Conservation (phyloP, 1,284 basidiomycete species). For the Apiotrichum sp. region DNA sequence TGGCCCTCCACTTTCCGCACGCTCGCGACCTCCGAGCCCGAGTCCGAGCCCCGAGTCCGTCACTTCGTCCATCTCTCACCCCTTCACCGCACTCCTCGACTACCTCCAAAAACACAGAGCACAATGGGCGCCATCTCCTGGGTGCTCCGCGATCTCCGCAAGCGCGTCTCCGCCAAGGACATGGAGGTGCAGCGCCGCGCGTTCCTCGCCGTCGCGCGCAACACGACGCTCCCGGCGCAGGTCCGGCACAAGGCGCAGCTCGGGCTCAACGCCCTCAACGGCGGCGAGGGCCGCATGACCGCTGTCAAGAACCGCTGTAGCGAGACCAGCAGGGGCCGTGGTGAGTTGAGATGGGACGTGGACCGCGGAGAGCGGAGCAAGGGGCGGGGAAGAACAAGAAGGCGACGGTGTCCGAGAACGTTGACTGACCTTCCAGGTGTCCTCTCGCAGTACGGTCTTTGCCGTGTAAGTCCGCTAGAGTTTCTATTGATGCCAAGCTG, state of each 20-base stretch:
- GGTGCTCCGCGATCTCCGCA: constrained; percentile 41
- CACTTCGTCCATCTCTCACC: neutral
- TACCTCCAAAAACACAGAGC: neutral
- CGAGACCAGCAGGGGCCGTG: constrained; percentile 76
- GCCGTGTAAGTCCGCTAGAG: constrained; percentile 58
- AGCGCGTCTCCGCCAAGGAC: constrained; percentile 49
- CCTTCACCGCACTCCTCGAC: no score
- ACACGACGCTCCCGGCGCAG: constrained; percentile 72
- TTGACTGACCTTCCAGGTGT: constrained; percentile 49
- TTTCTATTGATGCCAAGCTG: constrained; percentile 4
- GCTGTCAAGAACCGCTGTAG: constrained; percentile 82
- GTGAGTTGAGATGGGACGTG: constrained; percentile 19
- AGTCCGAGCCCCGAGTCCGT: neutral
- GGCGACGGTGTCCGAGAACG: neutral
- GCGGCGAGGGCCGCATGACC: constrained; percentile 66
- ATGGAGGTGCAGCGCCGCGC: constrained; percentile 77
- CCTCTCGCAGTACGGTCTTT: constrained; percentile 80
- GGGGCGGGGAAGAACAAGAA: neutral
- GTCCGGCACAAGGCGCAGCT: constrained; percentile 94
- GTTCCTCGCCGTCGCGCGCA: constrained; percentile 83
- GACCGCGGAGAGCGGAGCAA: no score
- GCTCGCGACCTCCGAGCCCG: no score
- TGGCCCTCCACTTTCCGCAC: no score
- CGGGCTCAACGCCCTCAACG: constrained; percentile 79
- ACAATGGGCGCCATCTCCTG: constrained; percentile 30